Conservation (phyloP, 495 filamentous ascomycete species). For the Tuber umbilicatum region DNA sequence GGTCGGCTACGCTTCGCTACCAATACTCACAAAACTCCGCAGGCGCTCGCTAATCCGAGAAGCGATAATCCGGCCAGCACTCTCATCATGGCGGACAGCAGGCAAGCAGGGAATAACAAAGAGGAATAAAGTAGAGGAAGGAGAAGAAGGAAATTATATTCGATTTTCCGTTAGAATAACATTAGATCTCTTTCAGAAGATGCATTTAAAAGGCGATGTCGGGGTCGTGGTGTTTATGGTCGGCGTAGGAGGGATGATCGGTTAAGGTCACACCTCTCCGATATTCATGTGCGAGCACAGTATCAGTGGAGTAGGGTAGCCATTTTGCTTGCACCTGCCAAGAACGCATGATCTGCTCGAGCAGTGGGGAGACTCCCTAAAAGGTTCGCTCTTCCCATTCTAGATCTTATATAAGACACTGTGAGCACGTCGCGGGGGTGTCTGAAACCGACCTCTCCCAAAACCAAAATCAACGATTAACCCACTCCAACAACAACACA, state of each 20-base stretch:
- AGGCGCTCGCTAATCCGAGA: conserved; percentile 6
- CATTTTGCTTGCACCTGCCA: not conserved
- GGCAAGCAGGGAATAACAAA: conserved; percentile 2
- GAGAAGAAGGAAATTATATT: not conserved
- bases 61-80: conserved; percentile 7
- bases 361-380: not conserved
- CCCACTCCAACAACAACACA: not conserved
- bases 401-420: not conserved
- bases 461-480: not conserved
- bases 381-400: not conserved
- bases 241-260: not conserved
- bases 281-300: not conserved
- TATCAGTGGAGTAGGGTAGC: not conserved
- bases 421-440: not conserved
- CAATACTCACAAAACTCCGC: conserved; percentile 23
- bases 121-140: not conserved
- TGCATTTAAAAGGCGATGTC: not conserved
- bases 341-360: not conserved
- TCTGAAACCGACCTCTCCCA: not conserved
- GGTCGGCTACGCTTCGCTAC: not conserved
- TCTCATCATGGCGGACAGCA: conserved; percentile 19
- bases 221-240: not conserved
- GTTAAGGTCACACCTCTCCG: not conserved
- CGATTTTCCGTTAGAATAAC: not conserved
- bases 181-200: not conserved